Evolutionary conservation across 1,139 yeast species (phyloP).

Genomic region (Geotrichum reessii): DNA sequence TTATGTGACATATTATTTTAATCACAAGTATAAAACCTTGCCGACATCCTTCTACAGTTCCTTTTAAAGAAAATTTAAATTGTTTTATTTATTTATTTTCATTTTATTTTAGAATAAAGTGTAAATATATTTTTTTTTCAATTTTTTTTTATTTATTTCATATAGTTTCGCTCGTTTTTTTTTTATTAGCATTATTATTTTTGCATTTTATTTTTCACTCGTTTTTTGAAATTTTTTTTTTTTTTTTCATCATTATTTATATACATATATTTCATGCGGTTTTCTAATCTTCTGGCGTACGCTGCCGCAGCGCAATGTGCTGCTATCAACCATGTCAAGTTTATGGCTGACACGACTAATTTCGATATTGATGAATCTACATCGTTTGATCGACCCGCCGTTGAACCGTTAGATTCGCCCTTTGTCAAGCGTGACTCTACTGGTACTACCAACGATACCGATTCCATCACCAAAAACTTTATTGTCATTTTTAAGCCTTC

Average conservation of each 20-base stretch:
- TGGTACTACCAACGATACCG: not conserved
- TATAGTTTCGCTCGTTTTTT: not conserved
- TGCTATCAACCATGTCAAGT: not conserved
- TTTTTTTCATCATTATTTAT: too few species aligned
- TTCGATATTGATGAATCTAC: not conserved
- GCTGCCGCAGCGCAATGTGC: not conserved
- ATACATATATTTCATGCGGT: not conserved
- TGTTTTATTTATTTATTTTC: too few species aligned
- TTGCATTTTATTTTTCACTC: too few species aligned
- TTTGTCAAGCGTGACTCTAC: not conserved
- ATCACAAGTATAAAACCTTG: not conserved
- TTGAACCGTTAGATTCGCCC: not conserved
- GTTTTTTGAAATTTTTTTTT: not conserved
- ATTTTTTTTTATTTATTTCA: too few species aligned
- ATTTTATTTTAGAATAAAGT: too few species aligned
- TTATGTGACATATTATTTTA: too few species aligned
- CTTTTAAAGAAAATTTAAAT: too few species aligned
- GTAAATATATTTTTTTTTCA: too few species aligned
- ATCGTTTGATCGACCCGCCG: not conserved
- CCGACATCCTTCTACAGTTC: not conserved
- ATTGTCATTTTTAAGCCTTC: slow-evolving; percentile 14
- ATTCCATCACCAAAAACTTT: not conserved
- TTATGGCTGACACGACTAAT: not conserved
- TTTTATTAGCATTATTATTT: not conserved
- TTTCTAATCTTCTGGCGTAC: not conserved